These are phyloP conservation scores for Trypanosoma brucei DNA, from an alignment of 208 protist species.

Conservation along the genomic window DNA sequence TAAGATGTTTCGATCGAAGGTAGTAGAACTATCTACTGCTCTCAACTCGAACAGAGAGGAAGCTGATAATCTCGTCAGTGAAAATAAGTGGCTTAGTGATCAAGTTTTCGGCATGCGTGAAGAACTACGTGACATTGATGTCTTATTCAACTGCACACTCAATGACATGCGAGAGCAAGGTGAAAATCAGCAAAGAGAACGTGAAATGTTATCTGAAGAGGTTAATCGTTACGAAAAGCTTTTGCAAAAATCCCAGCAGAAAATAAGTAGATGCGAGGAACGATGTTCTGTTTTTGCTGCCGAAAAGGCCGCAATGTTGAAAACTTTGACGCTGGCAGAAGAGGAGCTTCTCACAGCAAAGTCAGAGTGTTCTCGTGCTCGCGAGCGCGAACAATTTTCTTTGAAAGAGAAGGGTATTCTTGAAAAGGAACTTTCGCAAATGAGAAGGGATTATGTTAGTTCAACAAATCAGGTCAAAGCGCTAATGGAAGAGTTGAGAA, in stretches of 20 bases:
- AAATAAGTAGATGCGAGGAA: constrained; percentile 14
- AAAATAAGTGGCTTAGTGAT: constrained; percentile 60
- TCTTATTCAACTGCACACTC: constrained; percentile 61
- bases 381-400: constrained; percentile 12
- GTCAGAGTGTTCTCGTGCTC: constrained; percentile 10
- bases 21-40: constrained; percentile 1
- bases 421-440: constrained; percentile 9
- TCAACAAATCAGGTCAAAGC: constrained; percentile 7
- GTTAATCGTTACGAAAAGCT: constrained; percentile 20
- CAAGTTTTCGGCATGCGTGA: constrained; percentile 65
- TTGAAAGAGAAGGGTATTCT: constrained; percentile 10
- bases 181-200: constrained; percentile 42
- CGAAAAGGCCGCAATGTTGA: constrained; percentile 42
- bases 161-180: constrained; percentile 76
- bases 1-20: constrained; percentile 5
- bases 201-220: constrained; percentile 29
- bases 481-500: constrained; percentile 21
- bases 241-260: constrained; percentile 11
- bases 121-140: constrained; percentile 71
- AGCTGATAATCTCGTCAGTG: constrained; percentile 18
- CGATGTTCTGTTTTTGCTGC: constrained; percentile 8
- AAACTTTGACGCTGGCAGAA: constrained; percentile 53
- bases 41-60: constrained; percentile 7
- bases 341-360: constrained; percentile 35
- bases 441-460: constrained; percentile 17